Conservation (phyloP, 495 filamentous ascomycete genomes). For the Annulohypoxylon maeteangense region DNA sequence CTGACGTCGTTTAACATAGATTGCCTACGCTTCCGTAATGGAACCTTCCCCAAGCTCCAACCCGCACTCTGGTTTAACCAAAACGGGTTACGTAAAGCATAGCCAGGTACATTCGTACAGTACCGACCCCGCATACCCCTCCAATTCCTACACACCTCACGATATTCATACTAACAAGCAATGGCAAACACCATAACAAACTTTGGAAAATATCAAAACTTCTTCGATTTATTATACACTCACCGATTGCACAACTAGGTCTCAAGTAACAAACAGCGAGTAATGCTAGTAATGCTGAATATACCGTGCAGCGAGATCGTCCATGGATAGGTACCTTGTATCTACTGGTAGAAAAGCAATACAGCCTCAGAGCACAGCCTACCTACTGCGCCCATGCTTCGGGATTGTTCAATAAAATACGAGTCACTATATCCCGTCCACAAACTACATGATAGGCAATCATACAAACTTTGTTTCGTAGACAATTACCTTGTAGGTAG, state of each 20-base stretch:
- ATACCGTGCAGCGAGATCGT: neutral
- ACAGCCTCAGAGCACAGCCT: too few relatives aligned
- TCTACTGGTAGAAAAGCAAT: too few relatives aligned
- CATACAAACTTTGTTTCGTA: too few relatives aligned
- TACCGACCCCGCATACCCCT: neutral
- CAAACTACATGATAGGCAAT: too few relatives aligned
- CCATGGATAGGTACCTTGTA: neutral
- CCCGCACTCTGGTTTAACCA: neutral
- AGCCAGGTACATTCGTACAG: neutral
- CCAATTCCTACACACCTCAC: neutral
- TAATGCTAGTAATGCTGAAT: too few relatives aligned
- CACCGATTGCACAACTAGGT: neutral
- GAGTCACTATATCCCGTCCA: too few relatives aligned
- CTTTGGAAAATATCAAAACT: neutral
- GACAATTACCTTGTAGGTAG: too few relatives aligned
- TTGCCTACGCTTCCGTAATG: neutral
- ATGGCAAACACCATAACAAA: neutral
- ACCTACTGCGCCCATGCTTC: too few relatives aligned
- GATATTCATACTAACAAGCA: neutral
- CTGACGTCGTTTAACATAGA: conserved; percentile 1
- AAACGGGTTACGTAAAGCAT: too few relatives aligned
- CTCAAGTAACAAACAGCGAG: neutral
- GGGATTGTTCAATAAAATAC: too few relatives aligned
- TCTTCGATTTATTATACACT: neutral
- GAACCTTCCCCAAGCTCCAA: neutral